These are phyloP conservation scores for Lactuca saligna DNA, from an alignment of 129 eudicot species.

Conservation along the genomic window DNA sequence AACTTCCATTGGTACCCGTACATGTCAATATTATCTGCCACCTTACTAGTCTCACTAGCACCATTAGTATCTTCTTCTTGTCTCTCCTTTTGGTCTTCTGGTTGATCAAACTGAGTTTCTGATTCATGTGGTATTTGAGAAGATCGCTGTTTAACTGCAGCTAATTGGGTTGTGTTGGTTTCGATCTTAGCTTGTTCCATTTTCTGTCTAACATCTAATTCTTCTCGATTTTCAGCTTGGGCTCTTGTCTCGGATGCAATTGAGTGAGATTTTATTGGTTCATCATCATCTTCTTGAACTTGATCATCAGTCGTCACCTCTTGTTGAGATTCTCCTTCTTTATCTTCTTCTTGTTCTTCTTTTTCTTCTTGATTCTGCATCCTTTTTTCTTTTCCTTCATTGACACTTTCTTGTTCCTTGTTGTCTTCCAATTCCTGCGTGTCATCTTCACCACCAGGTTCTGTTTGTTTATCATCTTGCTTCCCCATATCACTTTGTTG, in stretches of 20 bases:
- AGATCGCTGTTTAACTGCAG: neutral
- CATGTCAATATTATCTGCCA: neutral
- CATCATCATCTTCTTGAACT: slow-evolving; percentile 47
- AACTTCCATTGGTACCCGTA: slow-evolving; percentile 44
- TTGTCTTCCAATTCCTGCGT: slow-evolving; percentile 21
- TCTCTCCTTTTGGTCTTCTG: neutral
- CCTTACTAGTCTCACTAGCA: neutral
- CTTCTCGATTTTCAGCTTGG: slow-evolving; percentile 34
- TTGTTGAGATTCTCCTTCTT: neutral
- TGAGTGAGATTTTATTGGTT: slow-evolving; percentile 36
- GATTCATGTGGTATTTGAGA: neutral
- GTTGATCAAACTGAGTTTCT: neutral
- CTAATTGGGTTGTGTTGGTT: slow-evolving; percentile 8
- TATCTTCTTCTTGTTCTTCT: slow-evolving; percentile 28
- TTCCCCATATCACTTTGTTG: slow-evolving; percentile 13
- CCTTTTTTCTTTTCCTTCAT: slow-evolving; percentile 44
- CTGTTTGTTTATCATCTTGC: slow-evolving; percentile 20
- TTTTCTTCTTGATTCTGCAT: slow-evolving; percentile 39
- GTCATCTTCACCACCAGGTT: slow-evolving; percentile 15
- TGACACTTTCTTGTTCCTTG: slow-evolving; percentile 23
- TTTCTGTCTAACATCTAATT: slow-evolving; percentile 28
- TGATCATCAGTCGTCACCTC: slow-evolving; percentile 32
- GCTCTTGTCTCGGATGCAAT: slow-evolving; percentile 40
- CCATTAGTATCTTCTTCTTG: slow-evolving; percentile 13
- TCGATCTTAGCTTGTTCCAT: slow-evolving; percentile 36